Percentiles rank a stretch among this genome's conserved stretches.
Conservation (phyloP, 306 rosid species). For the Gynostemma pentaphyllum region DNA sequence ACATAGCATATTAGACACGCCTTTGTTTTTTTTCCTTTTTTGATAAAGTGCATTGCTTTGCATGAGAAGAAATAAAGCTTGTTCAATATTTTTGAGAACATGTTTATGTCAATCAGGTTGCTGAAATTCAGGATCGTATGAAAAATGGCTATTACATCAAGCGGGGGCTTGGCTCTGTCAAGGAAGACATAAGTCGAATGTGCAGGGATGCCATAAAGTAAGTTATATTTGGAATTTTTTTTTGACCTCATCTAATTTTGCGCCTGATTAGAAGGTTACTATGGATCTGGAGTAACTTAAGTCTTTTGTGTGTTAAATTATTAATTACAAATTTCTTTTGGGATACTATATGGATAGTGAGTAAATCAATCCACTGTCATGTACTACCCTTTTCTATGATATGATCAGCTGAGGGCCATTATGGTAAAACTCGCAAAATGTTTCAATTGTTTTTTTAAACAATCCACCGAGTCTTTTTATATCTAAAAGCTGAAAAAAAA, state of each 20-base stretch:
- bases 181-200: constrained; percentile 89
- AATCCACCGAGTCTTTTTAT: background rate
- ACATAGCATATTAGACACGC: background rate
- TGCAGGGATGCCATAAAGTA: constrained; percentile 98
- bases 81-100: constrained; percentile 2
- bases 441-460: background rate
- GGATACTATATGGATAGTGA: background rate
- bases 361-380: background rate
- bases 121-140: constrained; percentile 85
- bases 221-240: constrained; percentile 10
- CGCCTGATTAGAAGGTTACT: background rate
- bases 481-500: background rate
- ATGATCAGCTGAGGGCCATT: background rate
- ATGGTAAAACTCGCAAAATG: background rate
- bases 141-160: constrained; percentile 72
- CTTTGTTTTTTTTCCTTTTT: background rate
- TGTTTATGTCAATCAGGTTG: constrained; percentile 48
- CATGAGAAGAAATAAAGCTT: too few relatives aligned
- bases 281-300: background rate
- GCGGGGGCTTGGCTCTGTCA: constrained; percentile 78
- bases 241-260: background rate
- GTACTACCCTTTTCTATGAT: background rate
- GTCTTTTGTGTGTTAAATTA: background rate
- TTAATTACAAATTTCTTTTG: background rate
- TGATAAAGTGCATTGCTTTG: too few relatives aligned